Conservation (phyloP, 345 rosid genomes). For the Pseudoturritis turrita region DNA sequence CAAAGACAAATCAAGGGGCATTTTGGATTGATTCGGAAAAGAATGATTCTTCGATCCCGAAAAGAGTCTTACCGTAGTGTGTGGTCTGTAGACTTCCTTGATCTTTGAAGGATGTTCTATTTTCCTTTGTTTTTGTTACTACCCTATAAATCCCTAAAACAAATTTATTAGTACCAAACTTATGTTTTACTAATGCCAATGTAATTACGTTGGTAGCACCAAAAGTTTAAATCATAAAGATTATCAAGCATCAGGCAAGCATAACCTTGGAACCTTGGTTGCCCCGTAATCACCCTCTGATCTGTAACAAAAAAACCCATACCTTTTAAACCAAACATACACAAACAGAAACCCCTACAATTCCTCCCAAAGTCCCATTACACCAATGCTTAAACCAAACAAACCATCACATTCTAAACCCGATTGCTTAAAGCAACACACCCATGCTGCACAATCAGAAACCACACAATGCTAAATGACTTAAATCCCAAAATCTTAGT, state of each 20-base stretch:
- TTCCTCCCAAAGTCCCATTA: background rate
- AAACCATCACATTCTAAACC: background rate
- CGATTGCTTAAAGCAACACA: background rate
- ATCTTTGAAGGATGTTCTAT: too few species aligned
- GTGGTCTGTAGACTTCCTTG: too few species aligned
- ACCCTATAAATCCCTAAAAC: too few species aligned
- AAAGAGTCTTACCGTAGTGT: too few species aligned
- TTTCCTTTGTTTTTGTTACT: too few species aligned
- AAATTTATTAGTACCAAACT: too few species aligned
- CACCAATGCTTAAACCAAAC: background rate
- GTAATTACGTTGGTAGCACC: too few species aligned
- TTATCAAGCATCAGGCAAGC: slow-evolving; percentile 30
- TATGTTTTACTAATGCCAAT: too few species aligned
- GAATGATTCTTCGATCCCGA: too few species aligned
- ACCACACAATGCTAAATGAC: background rate
- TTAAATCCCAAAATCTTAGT: background rate
- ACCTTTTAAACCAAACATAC: background rate
- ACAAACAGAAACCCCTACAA: background rate
- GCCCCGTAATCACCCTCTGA: slow-evolving; percentile 81
- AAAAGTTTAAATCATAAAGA: too few species aligned
- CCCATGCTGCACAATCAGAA: background rate
- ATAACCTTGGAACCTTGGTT: slow-evolving; percentile 55
- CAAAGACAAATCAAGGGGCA: too few species aligned
- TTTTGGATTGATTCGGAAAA: too few species aligned
- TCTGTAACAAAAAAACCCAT: slow-evolving; percentile 33